phyloP scores from a whole-genome alignment of 2,329 filamentous ascomycete genomes.

The Colletotrichum godetiae region DNA sequence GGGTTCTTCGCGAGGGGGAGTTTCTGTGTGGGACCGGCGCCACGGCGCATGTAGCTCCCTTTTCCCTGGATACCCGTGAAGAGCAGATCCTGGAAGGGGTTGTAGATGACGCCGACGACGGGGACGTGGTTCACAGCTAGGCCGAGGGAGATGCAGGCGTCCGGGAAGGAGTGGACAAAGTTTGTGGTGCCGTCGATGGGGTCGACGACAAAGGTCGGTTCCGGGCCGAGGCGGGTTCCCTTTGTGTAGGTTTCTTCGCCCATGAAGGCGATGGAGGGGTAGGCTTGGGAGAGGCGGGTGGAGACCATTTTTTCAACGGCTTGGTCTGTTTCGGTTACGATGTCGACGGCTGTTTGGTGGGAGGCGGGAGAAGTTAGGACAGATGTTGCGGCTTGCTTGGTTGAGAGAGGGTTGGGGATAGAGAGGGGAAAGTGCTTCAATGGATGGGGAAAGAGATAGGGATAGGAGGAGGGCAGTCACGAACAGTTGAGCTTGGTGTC shows the following conservation, averaged over 20 bases:
- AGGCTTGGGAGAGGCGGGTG: constrained; percentile 59
- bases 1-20: constrained; percentile 59
- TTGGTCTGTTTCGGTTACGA: constrained; percentile 76
- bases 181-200: constrained; percentile 87
- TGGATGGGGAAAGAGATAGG: neutral
- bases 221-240: constrained; percentile 69
- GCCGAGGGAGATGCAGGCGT: constrained; percentile 82
- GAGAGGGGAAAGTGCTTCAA: neutral
- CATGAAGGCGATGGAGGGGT: constrained; percentile 72
- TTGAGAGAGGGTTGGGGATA: neutral
- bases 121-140: constrained; percentile 72
- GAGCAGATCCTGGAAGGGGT: constrained; percentile 77
- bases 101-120: constrained; percentile 81
- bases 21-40: constrained; percentile 48
- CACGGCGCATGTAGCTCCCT: constrained; percentile 71
- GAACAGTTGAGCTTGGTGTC: constrained; percentile 75
- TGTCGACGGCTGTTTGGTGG: constrained; percentile 67
- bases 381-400: neutral
- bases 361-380: neutral
- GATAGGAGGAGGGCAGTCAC: constrained; percentile 23
- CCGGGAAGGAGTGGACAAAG: constrained; percentile 81
- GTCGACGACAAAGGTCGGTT: constrained; percentile 83
- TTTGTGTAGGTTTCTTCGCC: constrained; percentile 83
- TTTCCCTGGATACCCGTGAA: constrained; percentile 76
- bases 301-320: constrained; percentile 73